Evolutionary conservation across 2,329 filamentous ascomycete species (phyloP).

Genomic region (Xylaria sp.): DNA sequence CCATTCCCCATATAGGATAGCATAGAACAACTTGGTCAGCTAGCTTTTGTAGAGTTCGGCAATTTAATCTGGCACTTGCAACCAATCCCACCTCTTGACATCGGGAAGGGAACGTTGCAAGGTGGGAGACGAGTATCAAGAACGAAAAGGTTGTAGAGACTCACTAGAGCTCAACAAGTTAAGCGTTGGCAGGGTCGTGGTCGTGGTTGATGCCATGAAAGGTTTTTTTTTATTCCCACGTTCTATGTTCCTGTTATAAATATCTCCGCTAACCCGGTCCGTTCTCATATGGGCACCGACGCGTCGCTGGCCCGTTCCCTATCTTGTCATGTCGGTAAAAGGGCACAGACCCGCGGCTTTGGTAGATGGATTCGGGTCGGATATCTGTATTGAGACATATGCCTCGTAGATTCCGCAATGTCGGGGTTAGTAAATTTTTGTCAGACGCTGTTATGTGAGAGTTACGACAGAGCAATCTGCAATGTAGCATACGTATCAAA

Average conservation of each 20-base stretch:
- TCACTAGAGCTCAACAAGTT: not conserved
- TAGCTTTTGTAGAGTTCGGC: not conserved
- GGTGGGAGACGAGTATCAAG: not conserved
- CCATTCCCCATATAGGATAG: not conserved
- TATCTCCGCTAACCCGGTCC: conserved; percentile 9
- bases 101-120: not conserved
- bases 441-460: not conserved
- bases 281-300: not conserved
- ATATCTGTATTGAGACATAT: not conserved
- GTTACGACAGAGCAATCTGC: not conserved
- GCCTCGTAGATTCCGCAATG: conserved; percentile 6
- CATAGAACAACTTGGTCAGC: not conserved
- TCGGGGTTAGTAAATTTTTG: not conserved
- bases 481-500: not conserved
- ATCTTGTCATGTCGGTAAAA: conserved; percentile 9
- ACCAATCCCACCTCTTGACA: not conserved
- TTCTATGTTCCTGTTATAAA: not conserved
- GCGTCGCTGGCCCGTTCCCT: conserved; percentile 2
- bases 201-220: not conserved
- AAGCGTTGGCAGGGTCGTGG: not conserved
- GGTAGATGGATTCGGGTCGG: not conserved
- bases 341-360: conserved; percentile 1
- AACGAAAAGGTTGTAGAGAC: not conserved
- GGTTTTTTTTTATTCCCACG: not conserved
- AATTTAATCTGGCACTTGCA: not conserved